Evolutionary conservation across 2,329 filamentous ascomycete species (phyloP).

Genomic region (Nemania serpens): DNA sequence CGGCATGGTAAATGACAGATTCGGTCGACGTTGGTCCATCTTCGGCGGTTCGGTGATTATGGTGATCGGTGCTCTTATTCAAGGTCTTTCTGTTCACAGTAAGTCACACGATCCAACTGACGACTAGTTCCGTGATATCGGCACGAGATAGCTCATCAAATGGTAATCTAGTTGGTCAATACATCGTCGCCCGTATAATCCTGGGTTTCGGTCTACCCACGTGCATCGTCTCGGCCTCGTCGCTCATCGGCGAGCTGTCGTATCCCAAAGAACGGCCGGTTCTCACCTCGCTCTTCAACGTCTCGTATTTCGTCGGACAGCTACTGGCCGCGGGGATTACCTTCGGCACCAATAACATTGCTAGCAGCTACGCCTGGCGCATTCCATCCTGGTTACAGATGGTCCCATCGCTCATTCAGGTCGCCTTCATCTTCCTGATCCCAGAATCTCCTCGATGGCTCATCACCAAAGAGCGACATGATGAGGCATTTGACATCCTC

Average conservation of each 20-base stretch:
- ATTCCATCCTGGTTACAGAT: conserved; percentile 54
- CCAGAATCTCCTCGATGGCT: conserved; percentile 66
- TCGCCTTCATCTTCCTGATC: conserved; percentile 51
- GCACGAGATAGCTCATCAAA: not conserved
- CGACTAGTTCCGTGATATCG: not conserved
- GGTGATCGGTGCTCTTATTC: conserved; percentile 58
- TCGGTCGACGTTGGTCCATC: conserved; percentile 62
- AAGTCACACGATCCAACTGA: conserved; percentile 26
- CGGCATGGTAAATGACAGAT: conserved; percentile 57
- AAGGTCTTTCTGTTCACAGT: conserved; percentile 56
- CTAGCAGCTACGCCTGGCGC: conserved; percentile 48
- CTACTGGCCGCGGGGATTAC: conserved; percentile 56
- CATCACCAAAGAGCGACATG: conserved; percentile 53
- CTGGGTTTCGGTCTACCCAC: conserved; percentile 65
- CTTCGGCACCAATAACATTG: conserved; percentile 52
- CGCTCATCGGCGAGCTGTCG: conserved; percentile 62
- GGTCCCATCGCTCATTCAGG: conserved; percentile 48
- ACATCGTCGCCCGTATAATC: conserved; percentile 62
- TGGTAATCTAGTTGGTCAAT: conserved; percentile 51
- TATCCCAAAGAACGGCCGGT: conserved; percentile 65
- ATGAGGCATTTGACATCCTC: conserved; percentile 56
- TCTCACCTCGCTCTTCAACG: conserved; percentile 65
- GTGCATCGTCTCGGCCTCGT: conserved; percentile 62
- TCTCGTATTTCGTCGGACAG: conserved; percentile 58
- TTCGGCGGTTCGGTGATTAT: conserved; percentile 59